These are phyloP conservation scores for Alternaria gaisen DNA, from an alignment of 2,329 filamentous ascomycete genomes.

Conservation along the genomic window DNA sequence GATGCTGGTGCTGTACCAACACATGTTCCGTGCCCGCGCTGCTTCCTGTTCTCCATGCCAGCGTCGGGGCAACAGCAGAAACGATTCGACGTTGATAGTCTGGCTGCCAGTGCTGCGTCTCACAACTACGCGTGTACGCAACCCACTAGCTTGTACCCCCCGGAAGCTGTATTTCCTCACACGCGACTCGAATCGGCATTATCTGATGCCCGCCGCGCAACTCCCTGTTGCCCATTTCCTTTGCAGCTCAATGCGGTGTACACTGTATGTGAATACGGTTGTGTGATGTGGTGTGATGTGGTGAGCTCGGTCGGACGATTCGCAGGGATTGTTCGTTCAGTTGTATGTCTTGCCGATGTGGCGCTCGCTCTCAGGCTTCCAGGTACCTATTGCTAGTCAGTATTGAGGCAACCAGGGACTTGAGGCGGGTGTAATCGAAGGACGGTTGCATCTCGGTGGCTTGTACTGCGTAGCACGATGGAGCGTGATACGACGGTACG, in stretches of 20 bases:
- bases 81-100: background rate
- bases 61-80: background rate
- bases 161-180: background rate
- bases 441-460: background rate
- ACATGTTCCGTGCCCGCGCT: background rate
- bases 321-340: slow-evolving; percentile 22
- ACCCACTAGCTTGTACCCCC: background rate
- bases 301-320: background rate
- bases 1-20: background rate
- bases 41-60: background rate
- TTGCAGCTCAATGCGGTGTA: background rate
- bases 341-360: slow-evolving; percentile 47
- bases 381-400: slow-evolving; percentile 45
- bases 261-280: background rate
- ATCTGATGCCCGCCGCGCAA: background rate
- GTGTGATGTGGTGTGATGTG: background rate
- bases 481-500: slow-evolving; percentile 4
- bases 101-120: background rate
- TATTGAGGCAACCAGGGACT: slow-evolving; percentile 19
- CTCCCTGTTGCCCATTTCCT: background rate
- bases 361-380: slow-evolving; percentile 48
- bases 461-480: slow-evolving; percentile 6
- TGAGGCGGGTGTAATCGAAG: slow-evolving; percentile 5
- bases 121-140: background rate
- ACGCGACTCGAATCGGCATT: background rate